A percentile compares a stretch with the other conserved stretches of the same genome.
phyloP scores from a whole-genome alignment of 441 rosid genomes.

The Geranium incanum region DNA sequence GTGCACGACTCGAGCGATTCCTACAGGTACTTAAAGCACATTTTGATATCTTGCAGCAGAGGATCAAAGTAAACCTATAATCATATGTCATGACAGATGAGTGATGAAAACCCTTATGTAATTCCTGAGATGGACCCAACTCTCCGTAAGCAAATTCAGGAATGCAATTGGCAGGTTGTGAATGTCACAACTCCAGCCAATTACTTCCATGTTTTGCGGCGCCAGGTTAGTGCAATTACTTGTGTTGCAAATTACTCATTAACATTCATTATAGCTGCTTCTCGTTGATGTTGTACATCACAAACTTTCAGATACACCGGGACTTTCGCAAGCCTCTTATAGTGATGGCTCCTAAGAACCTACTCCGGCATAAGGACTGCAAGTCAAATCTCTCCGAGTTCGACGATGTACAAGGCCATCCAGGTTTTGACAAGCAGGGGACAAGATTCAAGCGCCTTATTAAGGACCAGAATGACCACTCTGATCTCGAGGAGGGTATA shows the following conservation, averaged over 20 bases:
- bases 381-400: constrained; percentile 52
- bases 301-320: constrained; percentile 59
- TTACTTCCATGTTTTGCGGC: constrained; percentile 91
- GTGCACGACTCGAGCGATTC: constrained; percentile 90
- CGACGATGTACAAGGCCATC: constrained; percentile 95
- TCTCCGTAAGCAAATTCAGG: constrained; percentile 71
- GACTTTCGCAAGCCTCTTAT: constrained; percentile 90
- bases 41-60: too few relatives aligned
- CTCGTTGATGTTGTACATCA: constrained; percentile 7
- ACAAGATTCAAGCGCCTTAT: constrained; percentile 90
- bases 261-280: constrained; percentile 9
- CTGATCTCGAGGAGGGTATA: constrained; percentile 81
- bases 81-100: constrained; percentile 49
- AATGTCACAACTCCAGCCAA: constrained; percentile 97
- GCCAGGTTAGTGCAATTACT: constrained; percentile 52
- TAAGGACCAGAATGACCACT: constrained; percentile 81
- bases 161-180: constrained; percentile 33
- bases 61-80: too few relatives aligned
- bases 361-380: constrained; percentile 64
- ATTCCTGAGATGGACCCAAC: constrained; percentile 96
- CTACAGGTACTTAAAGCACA: constrained; percentile 53
- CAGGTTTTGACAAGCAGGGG: constrained; percentile 97
- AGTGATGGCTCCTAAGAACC: constrained; percentile 88
- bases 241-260: background rate
- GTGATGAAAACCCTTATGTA: constrained; percentile 81